Base-by-base conservation (phyloP, 345 rosid genomes). In the Pistacia integerrima region DNA sequence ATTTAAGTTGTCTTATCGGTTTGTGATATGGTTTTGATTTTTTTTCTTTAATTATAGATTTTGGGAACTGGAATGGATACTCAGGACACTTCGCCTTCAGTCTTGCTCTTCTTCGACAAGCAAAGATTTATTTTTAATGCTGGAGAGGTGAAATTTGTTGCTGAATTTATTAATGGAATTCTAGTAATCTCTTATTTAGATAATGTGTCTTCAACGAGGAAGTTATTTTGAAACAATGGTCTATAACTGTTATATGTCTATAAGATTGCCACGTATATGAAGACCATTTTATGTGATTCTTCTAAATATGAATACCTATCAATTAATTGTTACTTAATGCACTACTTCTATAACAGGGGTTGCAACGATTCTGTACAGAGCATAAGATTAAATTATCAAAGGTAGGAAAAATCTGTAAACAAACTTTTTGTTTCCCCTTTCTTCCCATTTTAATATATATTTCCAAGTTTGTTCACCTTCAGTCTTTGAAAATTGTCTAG, bases 1-100 rank as follows among this genome's bases (percentile, higher is more conserved):
- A 44, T 67, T 46, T 67, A 49, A 20, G 8, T 60, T 25, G 58
- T n/a, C 67, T 12, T 46, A 25, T 46, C 11, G 35, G 36, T 22
- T 67, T 13, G 70, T 67, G 18, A 46, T 41, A 10, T 3, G 5
- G 52, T 28, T 44, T 49, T 46, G 51, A 12, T 81, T 67, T 35
- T 13, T 17, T 35, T 14, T 57, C 11, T 13, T 35, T 11, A 52
- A 5, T 69, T 62, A 61, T 79, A 94, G 98, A 92, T 93, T 61
- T 85, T 94, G 55, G 99, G 99, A 64, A 94, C 97, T 36, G 99
- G 99, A 79, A 90, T 94, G 97, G 99, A 94, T 84, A 93, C 98
- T 54, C 99, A 94, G 80, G 99, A 94, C 70, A 94, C 98, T 0
- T 93, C 95, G 1, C 90, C 99, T 63, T 94, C 98, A 6, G 96